Evolutionary conservation across 768 basidiomycete genomes (phyloP), one percentile per base, ranked within the genome.

Genomic region (Trametes cinnabarina): DNA sequence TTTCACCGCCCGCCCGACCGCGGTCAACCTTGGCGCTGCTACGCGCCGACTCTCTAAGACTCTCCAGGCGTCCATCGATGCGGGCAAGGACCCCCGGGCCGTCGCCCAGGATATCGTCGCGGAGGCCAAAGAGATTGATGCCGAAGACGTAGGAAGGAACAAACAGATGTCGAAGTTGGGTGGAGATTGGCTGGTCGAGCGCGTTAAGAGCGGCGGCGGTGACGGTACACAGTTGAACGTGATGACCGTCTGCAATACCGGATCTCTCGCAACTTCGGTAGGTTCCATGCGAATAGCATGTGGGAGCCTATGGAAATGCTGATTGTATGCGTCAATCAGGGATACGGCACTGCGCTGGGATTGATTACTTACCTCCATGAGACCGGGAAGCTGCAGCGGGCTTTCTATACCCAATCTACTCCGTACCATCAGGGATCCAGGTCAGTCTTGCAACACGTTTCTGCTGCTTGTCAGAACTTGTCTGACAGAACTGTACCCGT

Each of bases 231-330:
- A 75, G 37, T 71, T 97, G 57, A 94, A 91, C 68, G 83, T 96
- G 19, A 75, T 97, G 71, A 97, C 95, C 15, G 92, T 98, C 11
- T 98, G 95, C 76, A 98, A 98, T 71, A 98, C 95, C n/a, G 95
- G 95, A 4, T 92, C 90, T 22, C 79, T 98, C 62, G 95, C 96
- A 1, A 97, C 94, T 10, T 96, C 94, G 28, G 94, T 94, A 64
- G 54, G 87, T 63, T 17, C 10, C 5, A 25, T 23, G 51, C 53
- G 11, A 3, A n/a, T 25, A 14, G 4, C 22, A 26, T 26, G 22
- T 46, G 44, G 30, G 30, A 7, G 30, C 30, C 23, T 25, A 25
- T 25, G 22, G 25, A 46, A 14, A 28, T 40, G 41, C 20, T 55
- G 65, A 47, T 53, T 19, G 22, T 63, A 50, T 17, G 17, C 7